Conservation (phyloP, 2,329 filamentous ascomycete species). For the Penicillium sp. region DNA sequence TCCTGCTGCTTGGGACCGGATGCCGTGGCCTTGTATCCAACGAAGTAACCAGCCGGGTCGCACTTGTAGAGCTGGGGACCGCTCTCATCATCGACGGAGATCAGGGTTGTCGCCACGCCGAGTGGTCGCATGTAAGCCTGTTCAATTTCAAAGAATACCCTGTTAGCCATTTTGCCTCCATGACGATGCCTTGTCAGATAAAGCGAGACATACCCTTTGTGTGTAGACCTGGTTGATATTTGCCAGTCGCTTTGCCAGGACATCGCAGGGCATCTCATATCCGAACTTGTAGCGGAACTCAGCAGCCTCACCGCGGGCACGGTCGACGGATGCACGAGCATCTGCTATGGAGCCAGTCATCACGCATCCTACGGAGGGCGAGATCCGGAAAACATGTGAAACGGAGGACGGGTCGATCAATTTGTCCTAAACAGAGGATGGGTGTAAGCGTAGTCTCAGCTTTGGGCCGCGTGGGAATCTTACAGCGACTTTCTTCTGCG, state of each 20-base stretch:
- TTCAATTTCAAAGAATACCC: conserved; percentile 2
- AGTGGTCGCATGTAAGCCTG: conserved; percentile 97
- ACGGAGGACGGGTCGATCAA: conserved; percentile 97
- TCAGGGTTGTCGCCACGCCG: conserved; percentile 91
- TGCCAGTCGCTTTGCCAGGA: conserved; percentile 90
- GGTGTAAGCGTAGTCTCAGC: conserved; percentile 11
- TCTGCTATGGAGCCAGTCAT: conserved; percentile 99
- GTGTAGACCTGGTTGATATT: conserved; percentile 99
- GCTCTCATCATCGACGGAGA: conserved; percentile 88
- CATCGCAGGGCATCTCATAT: conserved; percentile 99
- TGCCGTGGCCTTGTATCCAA: conserved; percentile 96
- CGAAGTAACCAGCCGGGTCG: conserved; percentile 96
- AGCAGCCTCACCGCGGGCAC: conserved; percentile 91
- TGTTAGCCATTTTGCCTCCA: conserved; percentile 2
- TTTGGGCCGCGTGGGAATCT: conserved; percentile 39
- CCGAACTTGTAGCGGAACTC: conserved; percentile 99
- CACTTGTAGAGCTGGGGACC: conserved; percentile 98
- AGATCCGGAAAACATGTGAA: conserved; percentile 96
- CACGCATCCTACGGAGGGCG: conserved; percentile 92
- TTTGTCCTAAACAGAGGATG: conserved; percentile 71
- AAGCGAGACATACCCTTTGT: conserved; percentile 69
- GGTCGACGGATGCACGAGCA: conserved; percentile 87
- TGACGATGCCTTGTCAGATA: not conserved
- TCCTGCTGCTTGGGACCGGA: conserved; percentile 98
- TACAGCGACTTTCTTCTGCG: conserved; percentile 99